Evolutionary conservation across 768 basidiomycete genomes (phyloP).

Genomic region (Boletus sensibilis): DNA sequence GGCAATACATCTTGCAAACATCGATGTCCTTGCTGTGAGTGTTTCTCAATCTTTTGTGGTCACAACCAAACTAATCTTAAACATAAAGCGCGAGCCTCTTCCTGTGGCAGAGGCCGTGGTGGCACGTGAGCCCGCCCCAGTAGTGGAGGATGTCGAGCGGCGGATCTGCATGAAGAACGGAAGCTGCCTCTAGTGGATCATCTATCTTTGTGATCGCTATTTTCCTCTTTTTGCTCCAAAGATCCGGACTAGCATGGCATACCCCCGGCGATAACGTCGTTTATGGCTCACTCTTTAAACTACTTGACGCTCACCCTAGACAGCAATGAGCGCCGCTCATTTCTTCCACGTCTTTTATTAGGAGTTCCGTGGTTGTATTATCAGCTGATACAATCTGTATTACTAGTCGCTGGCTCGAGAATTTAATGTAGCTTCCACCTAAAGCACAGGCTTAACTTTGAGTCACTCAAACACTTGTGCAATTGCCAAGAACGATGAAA

Average conservation of each 20-base stretch:
- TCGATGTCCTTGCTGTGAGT: constrained; percentile 22
- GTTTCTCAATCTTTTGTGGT: rapidly evolving
- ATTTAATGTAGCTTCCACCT: background rate
- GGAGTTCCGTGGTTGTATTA: constrained; percentile 16
- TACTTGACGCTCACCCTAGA: constrained; percentile 6
- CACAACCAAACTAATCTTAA: background rate
- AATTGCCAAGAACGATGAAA: no score
- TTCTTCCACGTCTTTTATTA: background rate
- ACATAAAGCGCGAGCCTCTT: constrained; percentile 13
- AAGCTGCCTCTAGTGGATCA: constrained; percentile 12
- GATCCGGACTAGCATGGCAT: background rate
- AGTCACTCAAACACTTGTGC: no score
- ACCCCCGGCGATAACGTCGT: constrained; percentile 4
- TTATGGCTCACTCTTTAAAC: background rate
- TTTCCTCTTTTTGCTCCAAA: background rate
- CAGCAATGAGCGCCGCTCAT: constrained; percentile 1
- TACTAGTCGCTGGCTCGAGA: constrained; percentile 3
- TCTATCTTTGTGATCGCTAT: background rate
- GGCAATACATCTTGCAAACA: background rate
- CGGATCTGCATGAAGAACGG: constrained; percentile 12
- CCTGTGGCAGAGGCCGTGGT: constrained; percentile 4
- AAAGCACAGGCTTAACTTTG: no score
- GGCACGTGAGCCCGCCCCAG: constrained; percentile 2
- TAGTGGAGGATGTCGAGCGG: constrained; percentile 13
- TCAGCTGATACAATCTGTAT: constrained; percentile 29